phyloP scores from a whole-genome alignment of 257 asterid genomes.

The Primulina eburnea region DNA sequence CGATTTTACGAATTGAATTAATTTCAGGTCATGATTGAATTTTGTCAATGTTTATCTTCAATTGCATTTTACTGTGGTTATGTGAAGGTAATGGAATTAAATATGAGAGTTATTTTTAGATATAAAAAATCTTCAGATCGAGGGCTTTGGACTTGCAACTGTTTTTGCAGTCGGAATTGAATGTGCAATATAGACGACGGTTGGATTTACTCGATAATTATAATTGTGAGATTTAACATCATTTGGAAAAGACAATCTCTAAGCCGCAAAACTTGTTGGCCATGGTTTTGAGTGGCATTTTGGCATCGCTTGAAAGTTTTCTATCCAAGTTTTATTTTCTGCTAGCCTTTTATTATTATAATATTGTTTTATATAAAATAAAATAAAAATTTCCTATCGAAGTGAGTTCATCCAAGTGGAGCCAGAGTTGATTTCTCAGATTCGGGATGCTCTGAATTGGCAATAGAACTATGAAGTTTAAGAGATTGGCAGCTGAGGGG shows the following conservation, averaged over 20 bases:
- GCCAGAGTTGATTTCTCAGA: no score
- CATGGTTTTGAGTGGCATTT: neutral
- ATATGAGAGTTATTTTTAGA: neutral
- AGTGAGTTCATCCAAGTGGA: no score
- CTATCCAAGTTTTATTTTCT: no score
- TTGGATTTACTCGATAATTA: neutral
- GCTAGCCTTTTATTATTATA: no score
- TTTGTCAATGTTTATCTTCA: neutral
- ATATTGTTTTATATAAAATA: no score
- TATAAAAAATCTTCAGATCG: neutral
- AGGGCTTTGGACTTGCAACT: neutral
- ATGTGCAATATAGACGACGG: neutral
- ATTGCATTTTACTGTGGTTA: neutral
- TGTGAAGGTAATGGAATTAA: no score
- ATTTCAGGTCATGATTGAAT: neutral
- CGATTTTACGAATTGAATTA: neutral
- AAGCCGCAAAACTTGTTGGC: neutral
- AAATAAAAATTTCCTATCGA: no score
- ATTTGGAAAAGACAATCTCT: neutral
- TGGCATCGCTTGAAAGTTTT: no score
- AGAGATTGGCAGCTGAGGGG: no score
- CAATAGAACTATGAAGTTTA: no score
- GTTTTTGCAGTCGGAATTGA: neutral
- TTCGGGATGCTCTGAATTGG: no score
- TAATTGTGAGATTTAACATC: neutral